These are phyloP conservation scores for Rhipidocladum racemiflorum DNA, from an alignment of 176 grass and related monocot genomes.

Conservation along the genomic window DNA sequence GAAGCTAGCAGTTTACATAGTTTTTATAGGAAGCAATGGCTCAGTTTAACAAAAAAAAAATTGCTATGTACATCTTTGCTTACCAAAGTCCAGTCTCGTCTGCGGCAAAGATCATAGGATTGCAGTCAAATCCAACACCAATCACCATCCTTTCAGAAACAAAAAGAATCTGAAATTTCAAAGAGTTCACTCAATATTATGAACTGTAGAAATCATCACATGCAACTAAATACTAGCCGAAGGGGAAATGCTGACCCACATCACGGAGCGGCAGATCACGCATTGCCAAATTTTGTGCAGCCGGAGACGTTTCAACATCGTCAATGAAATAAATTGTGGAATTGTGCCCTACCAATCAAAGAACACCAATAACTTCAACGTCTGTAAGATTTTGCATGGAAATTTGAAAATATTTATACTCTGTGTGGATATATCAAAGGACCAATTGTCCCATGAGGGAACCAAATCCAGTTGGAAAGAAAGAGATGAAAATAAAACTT, in stretches of 20 bases:
- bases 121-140: slow-evolving; percentile 99
- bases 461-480: neutral
- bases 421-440: neutral
- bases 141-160: slow-evolving; percentile 77
- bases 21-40: neutral
- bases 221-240: slow-evolving; percentile 49
- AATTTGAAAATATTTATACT: neutral
- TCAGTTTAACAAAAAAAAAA: slow-evolving; percentile 2
- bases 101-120: slow-evolving; percentile 82
- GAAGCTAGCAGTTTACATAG: neutral
- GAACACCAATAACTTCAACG: neutral
- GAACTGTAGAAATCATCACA: slow-evolving; percentile 29
- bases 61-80: slow-evolving; percentile 30
- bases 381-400: neutral
- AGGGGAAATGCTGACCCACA: slow-evolving; percentile 99
- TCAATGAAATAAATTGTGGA: slow-evolving; percentile 98
- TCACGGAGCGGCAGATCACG: slow-evolving; percentile 99
- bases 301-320: slow-evolving; percentile 76
- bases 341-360: slow-evolving; percentile 71
- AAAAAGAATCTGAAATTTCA: slow-evolving; percentile 84
- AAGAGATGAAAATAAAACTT: neutral
- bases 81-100: slow-evolving; percentile 98
- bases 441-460: neutral
- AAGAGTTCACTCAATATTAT: slow-evolving; percentile 35
- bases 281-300: slow-evolving; percentile 73